Percentiles rank a stretch among this genome's conserved stretches.
phyloP scores from a whole-genome alignment of 805 yeast species.

The Novakomyces olei region DNA sequence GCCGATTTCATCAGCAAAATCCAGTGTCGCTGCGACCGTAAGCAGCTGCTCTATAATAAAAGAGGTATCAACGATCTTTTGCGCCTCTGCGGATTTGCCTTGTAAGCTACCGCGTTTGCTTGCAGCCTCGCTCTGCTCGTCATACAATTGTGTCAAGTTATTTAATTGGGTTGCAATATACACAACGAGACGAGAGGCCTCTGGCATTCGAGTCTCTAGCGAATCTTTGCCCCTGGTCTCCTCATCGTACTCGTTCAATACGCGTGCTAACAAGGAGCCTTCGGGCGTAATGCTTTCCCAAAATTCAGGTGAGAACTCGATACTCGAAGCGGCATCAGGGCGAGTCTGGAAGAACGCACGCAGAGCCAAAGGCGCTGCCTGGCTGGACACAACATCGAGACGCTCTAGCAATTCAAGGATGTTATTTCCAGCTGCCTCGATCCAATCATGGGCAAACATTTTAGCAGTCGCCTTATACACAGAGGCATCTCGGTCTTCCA shows the following conservation, averaged over 20 bases:
- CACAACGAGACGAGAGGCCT: conserved; percentile 46
- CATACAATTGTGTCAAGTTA: too few relatives aligned
- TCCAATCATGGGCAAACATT: conserved; percentile 55
- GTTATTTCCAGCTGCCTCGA: conserved; percentile 43
- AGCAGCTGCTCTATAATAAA: conserved; percentile 58
- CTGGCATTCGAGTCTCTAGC: conserved; percentile 40
- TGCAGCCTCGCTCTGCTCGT: too few relatives aligned
- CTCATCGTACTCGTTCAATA: conserved; percentile 42
- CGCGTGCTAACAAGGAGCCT: conserved; percentile 45
- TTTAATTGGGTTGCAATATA: conserved; percentile 25
- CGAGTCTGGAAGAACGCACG: conserved; percentile 36
- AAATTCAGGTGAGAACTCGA: conserved; percentile 25
- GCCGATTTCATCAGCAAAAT: conserved; percentile 78
- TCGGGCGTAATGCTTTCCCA: conserved; percentile 59
- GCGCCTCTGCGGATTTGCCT: conserved; percentile 8
- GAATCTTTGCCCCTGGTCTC: conserved; percentile 24
- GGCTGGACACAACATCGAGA: conserved; percentile 45
- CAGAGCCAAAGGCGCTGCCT: conserved; percentile 46
- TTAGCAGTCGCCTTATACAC: conserved; percentile 53
- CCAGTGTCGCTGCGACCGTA: conserved; percentile 44
- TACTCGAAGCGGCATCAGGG: conserved; percentile 36
- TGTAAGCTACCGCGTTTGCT: too few relatives aligned
- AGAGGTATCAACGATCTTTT: conserved; percentile 33
- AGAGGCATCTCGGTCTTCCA: conserved; percentile 57
- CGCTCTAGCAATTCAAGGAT: conserved; percentile 48